A percentile compares a stretch with the other conserved stretches of the same genome.
These are phyloP conservation scores for Phytophthora foliorum DNA, from an alignment of 352 stramenopile species.

Conservation along the genomic window DNA sequence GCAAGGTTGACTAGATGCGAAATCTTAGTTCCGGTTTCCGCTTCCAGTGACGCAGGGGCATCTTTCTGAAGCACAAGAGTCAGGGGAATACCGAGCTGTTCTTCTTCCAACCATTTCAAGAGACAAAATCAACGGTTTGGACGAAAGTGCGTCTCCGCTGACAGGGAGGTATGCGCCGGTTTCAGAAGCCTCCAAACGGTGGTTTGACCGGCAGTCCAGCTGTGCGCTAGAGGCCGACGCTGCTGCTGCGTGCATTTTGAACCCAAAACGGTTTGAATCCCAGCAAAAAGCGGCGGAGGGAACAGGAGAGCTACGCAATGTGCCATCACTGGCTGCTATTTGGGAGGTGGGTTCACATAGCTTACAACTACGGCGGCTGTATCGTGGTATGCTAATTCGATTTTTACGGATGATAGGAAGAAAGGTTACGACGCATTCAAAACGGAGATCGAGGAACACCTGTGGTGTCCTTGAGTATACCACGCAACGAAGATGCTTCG, in stretches of 20 bases:
- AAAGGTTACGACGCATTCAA: slow-evolving; percentile 59
- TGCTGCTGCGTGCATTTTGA: slow-evolving; percentile 72
- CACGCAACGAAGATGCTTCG: slow-evolving; percentile 44
- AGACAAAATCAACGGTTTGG: slow-evolving; percentile 47
- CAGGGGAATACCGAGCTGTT: slow-evolving; percentile 38
- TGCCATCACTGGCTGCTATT: slow-evolving; percentile 83
- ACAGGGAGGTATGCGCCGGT: slow-evolving; percentile 47
- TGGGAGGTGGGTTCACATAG: slow-evolving; percentile 64
- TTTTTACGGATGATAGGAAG: slow-evolving; percentile 58
- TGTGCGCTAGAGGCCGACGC: slow-evolving; percentile 83
- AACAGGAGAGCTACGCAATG: slow-evolving; percentile 60
- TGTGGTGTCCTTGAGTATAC: slow-evolving; percentile 61
- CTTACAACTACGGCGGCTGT: background rate
- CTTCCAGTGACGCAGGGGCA: slow-evolving; percentile 68
- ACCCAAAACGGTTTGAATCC: slow-evolving; percentile 55
- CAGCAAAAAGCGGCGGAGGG: slow-evolving; percentile 55
- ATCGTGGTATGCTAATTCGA: slow-evolving; percentile 4
- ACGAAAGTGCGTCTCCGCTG: slow-evolving; percentile 24
- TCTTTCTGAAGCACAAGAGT: slow-evolving; percentile 27
- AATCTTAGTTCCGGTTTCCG: slow-evolving; percentile 70
- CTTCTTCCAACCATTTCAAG: slow-evolving; percentile 49
- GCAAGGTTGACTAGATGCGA: slow-evolving; percentile 9
- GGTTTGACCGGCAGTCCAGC: slow-evolving; percentile 78
- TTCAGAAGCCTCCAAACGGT: slow-evolving; percentile 38
- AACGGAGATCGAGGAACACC: slow-evolving; percentile 63